Evolutionary conservation across 1,284 basidiomycete genomes (phyloP).

Genomic region (Fomes fomentarius): DNA sequence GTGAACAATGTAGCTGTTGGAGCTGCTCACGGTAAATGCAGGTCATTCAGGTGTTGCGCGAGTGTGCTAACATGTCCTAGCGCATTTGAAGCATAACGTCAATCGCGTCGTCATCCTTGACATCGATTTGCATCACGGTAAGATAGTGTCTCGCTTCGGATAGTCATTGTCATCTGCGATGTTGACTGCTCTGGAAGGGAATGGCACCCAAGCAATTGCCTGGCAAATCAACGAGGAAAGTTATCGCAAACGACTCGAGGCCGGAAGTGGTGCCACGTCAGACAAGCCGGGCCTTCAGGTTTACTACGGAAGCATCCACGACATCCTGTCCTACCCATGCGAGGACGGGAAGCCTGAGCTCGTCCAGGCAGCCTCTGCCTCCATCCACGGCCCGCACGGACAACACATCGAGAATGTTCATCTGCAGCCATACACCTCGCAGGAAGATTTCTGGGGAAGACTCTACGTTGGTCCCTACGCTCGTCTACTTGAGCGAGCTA

Average conservation of each 20-base stretch:
- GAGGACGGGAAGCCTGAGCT: constrained; percentile 86
- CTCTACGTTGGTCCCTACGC: constrained; percentile 76
- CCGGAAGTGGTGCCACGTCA: constrained; percentile 38
- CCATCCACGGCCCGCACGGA: constrained; percentile 82
- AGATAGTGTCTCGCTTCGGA: constrained; percentile 5
- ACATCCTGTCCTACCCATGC: constrained; percentile 91
- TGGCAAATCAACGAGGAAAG: constrained; percentile 94
- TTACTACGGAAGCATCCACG: constrained; percentile 91
- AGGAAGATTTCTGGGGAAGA: constrained; percentile 77
- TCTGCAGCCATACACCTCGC: constrained; percentile 74
- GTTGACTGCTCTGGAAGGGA: constrained; percentile 53
- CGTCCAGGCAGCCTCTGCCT: constrained; percentile 85
- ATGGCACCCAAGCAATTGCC: constrained; percentile 90
- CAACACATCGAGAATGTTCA: constrained; percentile 94
- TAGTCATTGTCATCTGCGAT: background rate
- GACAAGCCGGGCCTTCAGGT: constrained; percentile 63
- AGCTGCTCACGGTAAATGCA: constrained; percentile 79
- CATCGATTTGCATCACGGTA: constrained; percentile 92
- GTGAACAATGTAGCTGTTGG: constrained; percentile 93
- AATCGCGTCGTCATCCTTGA: constrained; percentile 88
- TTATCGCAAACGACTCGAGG: constrained; percentile 66
- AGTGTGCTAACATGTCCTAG: constrained; percentile 41
- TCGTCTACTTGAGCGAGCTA: constrained; percentile 73
- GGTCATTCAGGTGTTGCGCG: background rate
- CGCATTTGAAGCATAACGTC: constrained; percentile 80